A percentile compares a stretch with the other conserved stretches of the same genome.
These are phyloP conservation scores for Diospyros kaki DNA, from an alignment of 148 eudicot species.

Conservation along the genomic window DNA sequence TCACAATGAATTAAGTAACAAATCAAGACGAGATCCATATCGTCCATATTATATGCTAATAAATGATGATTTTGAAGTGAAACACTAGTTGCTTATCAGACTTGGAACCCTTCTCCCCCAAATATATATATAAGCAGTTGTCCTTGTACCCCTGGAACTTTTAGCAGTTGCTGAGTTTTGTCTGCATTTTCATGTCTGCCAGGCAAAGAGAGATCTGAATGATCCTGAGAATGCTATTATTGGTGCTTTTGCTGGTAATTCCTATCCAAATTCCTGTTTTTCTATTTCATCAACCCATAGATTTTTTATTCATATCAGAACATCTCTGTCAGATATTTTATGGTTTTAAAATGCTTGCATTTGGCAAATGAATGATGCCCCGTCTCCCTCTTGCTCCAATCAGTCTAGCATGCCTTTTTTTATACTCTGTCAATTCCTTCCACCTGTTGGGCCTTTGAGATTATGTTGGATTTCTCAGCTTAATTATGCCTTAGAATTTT, in stretches of 20 bases:
- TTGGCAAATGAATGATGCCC: too few relatives aligned
- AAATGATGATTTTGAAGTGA: background rate
- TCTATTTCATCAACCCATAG: background rate
- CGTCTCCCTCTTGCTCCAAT: too few relatives aligned
- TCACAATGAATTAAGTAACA: background rate
- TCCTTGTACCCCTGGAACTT: background rate
- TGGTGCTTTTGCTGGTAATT: conserved; percentile 90
- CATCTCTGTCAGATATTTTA: too few relatives aligned
- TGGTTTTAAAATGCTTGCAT: too few relatives aligned
- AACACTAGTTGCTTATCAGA: background rate
- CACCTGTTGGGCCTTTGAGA: background rate
- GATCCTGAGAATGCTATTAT: conserved; percentile 95
- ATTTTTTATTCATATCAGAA: background rate
- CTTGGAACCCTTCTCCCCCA: background rate
- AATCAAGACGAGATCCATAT: background rate
- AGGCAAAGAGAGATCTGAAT: conserved; percentile 90
- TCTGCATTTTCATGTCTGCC: conserved; percentile 8
- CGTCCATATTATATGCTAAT: background rate
- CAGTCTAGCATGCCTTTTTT: background rate
- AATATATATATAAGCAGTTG: background rate
- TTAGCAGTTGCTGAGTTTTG: conserved; percentile 6
- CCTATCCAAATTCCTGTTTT: background rate
- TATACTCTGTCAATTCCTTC: background rate
- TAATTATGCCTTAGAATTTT: conserved; percentile 1
- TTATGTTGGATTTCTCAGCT: background rate